Conservation (phyloP, 768 basidiomycete species). For the Boletellus ananiceps region DNA sequence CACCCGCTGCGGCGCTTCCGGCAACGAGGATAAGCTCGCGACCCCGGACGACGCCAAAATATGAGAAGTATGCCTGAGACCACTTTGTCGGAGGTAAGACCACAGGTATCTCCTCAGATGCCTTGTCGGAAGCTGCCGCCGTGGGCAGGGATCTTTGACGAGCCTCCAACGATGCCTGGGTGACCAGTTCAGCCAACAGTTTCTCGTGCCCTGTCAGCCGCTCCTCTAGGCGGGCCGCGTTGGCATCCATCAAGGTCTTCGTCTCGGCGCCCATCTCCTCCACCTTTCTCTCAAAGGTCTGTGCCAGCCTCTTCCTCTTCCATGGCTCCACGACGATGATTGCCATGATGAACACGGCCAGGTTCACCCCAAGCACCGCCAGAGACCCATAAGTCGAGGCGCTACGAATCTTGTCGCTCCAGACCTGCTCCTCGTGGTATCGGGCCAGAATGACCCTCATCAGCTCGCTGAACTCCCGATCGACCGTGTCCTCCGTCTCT, state of each 20-base stretch:
- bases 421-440: conserved; percentile 98
- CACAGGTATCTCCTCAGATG: neutral
- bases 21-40: conserved; percentile 27
- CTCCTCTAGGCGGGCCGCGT: conserved; percentile 44
- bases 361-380: conserved; percentile 79
- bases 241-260: conserved; percentile 42
- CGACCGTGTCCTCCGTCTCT: conserved; percentile 73
- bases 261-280: conserved; percentile 44
- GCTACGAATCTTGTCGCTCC: conserved; percentile 98
- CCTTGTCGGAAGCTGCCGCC: conserved; percentile 3
- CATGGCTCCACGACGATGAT: conserved; percentile 93
- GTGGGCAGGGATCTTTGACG: conserved; percentile 7
- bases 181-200: conserved; percentile 28
- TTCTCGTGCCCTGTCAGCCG: conserved; percentile 47
- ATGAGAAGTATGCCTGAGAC: conserved; percentile 7
- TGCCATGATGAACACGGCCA: conserved; percentile 86
- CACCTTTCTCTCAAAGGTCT: conserved; percentile 86
- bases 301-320: conserved; percentile 82
- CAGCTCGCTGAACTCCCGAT: conserved; percentile 81
- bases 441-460: conserved; percentile 86
- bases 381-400: conserved; percentile 91
- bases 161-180: conserved; percentile 11
- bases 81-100: conserved; percentile 5
- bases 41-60: conserved; percentile 6
- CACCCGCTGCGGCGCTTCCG: conserved; percentile 28